phyloP scores from a whole-genome alignment of 1,284 basidiomycete genomes.

The Microbotryum lychnidis-dioicae region DNA sequence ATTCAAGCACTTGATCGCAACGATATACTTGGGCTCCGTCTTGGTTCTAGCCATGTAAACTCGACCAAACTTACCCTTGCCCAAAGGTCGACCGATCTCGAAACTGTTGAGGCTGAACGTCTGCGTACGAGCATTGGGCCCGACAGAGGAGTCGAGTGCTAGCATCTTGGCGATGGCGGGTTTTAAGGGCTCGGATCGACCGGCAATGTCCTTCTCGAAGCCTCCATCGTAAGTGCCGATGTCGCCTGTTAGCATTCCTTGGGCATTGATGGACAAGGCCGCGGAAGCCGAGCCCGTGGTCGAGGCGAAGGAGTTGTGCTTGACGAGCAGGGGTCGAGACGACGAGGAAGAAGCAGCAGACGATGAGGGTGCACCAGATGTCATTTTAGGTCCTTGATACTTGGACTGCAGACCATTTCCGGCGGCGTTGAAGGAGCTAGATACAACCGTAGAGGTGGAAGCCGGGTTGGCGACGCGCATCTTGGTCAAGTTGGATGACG shows the following conservation, averaged over 20 bases:
- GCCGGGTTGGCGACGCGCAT: no score
- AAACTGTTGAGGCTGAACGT: slow-evolving; percentile 77
- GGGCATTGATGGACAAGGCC: not conserved
- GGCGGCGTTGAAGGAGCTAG: not conserved
- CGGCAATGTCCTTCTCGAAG: slow-evolving; percentile 68
- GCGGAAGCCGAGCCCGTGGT: not conserved
- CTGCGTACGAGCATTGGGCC: slow-evolving; percentile 21
- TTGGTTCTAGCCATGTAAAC: slow-evolving; percentile 98
- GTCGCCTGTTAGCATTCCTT: slow-evolving; percentile 41
- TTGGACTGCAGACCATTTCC: slow-evolving; percentile 15
- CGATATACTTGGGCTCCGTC: slow-evolving; percentile 74
- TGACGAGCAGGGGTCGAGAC: not conserved
- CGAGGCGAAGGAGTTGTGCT: not conserved
- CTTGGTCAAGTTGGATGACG: not conserved
- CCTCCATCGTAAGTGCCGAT: slow-evolving; percentile 81
- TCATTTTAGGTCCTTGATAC: slow-evolving; percentile 4
- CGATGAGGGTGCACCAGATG: not conserved
- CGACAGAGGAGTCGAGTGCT: not conserved
- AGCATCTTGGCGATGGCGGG: not conserved
- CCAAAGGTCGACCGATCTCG: slow-evolving; percentile 89
- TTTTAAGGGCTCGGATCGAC: slow-evolving; percentile 57
- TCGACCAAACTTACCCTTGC: slow-evolving; percentile 97
- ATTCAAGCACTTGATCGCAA: slow-evolving; percentile 94
- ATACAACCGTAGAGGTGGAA: not conserved
- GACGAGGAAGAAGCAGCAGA: not conserved